Percentiles rank a stretch among this genome's conserved stretches.
These are phyloP conservation scores for Westerdykella ornata DNA, from an alignment of 2,329 filamentous ascomycete genomes.

Conservation along the genomic window DNA sequence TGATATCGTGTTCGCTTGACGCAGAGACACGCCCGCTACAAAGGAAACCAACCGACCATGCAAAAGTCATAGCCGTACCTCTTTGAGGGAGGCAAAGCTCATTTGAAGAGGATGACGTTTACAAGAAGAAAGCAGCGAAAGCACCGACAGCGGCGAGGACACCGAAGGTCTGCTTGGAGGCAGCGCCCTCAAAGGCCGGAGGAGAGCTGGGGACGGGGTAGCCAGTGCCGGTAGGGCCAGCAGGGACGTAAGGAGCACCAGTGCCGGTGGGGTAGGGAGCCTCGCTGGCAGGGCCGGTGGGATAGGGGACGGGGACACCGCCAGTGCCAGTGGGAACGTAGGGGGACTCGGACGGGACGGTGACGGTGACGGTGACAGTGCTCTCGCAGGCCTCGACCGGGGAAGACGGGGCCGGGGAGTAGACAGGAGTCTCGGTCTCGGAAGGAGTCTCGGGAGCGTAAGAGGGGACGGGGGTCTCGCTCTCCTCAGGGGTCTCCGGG, in stretches of 20 bases:
- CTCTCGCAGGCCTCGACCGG: constrained; percentile 6
- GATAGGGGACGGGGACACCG: constrained; percentile 1
- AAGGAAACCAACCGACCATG: constrained; percentile 20
- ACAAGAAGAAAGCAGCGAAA: constrained; percentile 40
- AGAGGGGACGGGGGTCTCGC: constrained; percentile 7
- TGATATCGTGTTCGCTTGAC: constrained; percentile 6
- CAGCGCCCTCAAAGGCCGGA: constrained; percentile 36
- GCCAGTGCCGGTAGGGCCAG: constrained; percentile 15
- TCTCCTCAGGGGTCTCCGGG: constrained; percentile 5
- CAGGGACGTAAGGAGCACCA: constrained; percentile 12
- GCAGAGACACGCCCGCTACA: too few relatives aligned
- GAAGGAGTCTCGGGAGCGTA: constrained; percentile 10
- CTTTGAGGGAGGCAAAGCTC: constrained; percentile 16
- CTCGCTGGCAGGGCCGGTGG: not conserved
- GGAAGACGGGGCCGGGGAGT: constrained; percentile 29
- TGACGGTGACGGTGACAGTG: constrained; percentile 35
- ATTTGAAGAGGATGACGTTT: constrained; percentile 34
- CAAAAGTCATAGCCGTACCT: constrained; percentile 36
- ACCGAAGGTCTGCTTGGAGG: constrained; percentile 32
- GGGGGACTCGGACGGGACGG: not conserved
- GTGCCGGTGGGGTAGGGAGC: constrained; percentile 5
- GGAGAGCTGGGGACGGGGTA: constrained; percentile 28
- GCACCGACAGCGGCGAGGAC: constrained; percentile 39
- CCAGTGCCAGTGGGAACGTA: constrained; percentile 6
- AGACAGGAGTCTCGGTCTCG: constrained; percentile 8